A percentile compares a stretch with the other conserved stretches of the same genome.
phyloP scores from a whole-genome alignment of 345 rosid species.

The Citrus glauca region DNA sequence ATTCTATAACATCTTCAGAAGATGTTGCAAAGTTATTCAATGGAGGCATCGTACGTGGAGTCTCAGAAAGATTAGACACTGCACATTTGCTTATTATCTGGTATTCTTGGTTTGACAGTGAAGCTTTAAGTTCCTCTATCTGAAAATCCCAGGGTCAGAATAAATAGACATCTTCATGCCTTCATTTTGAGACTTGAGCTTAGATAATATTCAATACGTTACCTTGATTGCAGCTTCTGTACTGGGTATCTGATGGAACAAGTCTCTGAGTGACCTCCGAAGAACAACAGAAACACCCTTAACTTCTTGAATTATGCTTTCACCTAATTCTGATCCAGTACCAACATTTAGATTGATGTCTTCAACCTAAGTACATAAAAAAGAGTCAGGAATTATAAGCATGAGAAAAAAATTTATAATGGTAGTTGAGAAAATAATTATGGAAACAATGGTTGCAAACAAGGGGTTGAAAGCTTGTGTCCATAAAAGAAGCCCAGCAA shows the following conservation, averaged over 20 bases:
- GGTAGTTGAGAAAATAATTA: not conserved
- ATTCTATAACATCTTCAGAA: constrained; percentile 39
- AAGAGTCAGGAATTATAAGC: not conserved
- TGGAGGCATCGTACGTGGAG: constrained; percentile 56
- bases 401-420: not conserved
- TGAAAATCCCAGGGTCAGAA: constrained; percentile 37
- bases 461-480: not conserved
- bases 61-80: constrained; percentile 77
- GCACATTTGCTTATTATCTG: constrained; percentile 91
- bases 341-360: constrained; percentile 96
- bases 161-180: not conserved
- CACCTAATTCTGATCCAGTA: constrained; percentile 67
- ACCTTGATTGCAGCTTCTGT: constrained; percentile 75
- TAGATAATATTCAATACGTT: constrained; percentile 20
- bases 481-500: not conserved
- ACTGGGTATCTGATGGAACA: constrained; percentile 79
- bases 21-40: constrained; percentile 42
- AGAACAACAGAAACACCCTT: constrained; percentile 85
- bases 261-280: constrained; percentile 81
- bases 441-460: not conserved
- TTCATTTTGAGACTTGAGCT: constrained; percentile 1
- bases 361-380: constrained; percentile 49
- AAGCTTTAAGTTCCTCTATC: constrained; percentile 82
- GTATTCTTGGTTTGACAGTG: constrained; percentile 79
- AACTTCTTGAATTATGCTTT: constrained; percentile 88